These are phyloP conservation scores for Mortierella sp. DNA, from an alignment of 371 early-diverging fungal genomes.

Conservation along the genomic window DNA sequence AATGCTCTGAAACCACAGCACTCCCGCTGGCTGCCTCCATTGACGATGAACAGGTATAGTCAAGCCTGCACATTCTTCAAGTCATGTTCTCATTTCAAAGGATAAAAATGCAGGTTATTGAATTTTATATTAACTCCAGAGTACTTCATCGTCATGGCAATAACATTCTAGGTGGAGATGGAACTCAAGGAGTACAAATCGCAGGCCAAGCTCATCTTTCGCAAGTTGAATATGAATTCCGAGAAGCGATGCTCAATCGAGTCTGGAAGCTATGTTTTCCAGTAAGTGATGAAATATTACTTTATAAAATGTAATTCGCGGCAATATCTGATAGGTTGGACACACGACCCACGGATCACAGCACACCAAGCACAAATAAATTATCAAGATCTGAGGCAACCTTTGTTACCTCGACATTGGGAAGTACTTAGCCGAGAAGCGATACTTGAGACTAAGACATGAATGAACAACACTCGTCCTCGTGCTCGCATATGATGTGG, in stretches of 20 bases:
- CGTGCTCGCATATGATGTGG: too few relatives aligned
- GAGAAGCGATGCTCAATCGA: conserved; percentile 97
- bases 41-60: conserved; percentile 94
- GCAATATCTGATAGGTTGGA: conserved; percentile 53
- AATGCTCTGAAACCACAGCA: conserved; percentile 48
- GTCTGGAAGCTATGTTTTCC: conserved; percentile 87
- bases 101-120: not conserved
- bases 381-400: not conserved
- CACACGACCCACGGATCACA: not conserved
- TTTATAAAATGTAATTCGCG: conserved; percentile 25
- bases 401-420: not conserved
- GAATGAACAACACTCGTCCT: not conserved
- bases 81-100: not conserved
- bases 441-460: not conserved
- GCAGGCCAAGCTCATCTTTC: conserved; percentile 93
- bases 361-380: too few relatives aligned
- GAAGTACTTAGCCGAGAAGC: not conserved
- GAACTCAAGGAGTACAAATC: conserved; percentile 93
- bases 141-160: not conserved
- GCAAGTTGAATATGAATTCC: conserved; percentile 84
- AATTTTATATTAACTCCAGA: not conserved
- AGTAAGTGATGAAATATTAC: conserved; percentile 72
- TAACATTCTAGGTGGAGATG: conserved; percentile 66
- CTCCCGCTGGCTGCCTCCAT: conserved; percentile 96
- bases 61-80: not conserved